Conservation (phyloP, 2,329 filamentous ascomycete genomes). For the Penicillium sp. region DNA sequence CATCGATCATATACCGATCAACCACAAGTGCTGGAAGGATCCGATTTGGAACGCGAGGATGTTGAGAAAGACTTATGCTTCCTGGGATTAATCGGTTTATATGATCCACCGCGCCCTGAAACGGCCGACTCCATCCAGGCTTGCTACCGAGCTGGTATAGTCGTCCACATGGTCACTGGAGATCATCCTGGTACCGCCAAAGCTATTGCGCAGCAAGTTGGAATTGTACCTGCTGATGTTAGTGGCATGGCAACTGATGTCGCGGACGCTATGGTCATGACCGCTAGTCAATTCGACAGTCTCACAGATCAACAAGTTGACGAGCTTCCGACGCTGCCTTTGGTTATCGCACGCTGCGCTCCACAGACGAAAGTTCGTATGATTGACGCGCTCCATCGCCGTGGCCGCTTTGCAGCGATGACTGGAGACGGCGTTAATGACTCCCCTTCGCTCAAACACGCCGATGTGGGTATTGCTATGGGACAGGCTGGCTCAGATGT, state of each 20-base stretch:
- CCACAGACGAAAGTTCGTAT: constrained; percentile 77
- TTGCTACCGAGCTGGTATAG: constrained; percentile 74
- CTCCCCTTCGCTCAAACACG: constrained; percentile 76
- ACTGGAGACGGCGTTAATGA: constrained; percentile 90
- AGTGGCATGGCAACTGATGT: constrained; percentile 63
- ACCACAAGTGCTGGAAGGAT: constrained; percentile 23
- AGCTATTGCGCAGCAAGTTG: constrained; percentile 78
- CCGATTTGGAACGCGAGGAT: constrained; percentile 51
- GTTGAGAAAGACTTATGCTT: constrained; percentile 73
- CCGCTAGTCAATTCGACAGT: constrained; percentile 77
- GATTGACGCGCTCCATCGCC: constrained; percentile 66
- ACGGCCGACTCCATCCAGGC: constrained; percentile 72
- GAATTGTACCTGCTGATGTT: constrained; percentile 71
- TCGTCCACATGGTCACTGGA: constrained; percentile 83
- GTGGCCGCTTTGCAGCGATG: constrained; percentile 79
- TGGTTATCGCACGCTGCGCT: constrained; percentile 64
- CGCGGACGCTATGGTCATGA: constrained; percentile 72
- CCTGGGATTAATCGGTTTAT: constrained; percentile 81
- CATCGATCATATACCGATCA: constrained; percentile 36
- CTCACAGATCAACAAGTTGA: constrained; percentile 76
- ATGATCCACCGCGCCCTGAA: constrained; percentile 82
- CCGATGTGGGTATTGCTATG: constrained; percentile 90
- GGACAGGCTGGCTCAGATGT: constrained; percentile 80
- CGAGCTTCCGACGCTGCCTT: constrained; percentile 56
- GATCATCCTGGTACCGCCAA: constrained; percentile 79